Evolutionary conservation across 75 land plant genomes (phyloP).

Genomic region (Sequoia sempervirens): DNA sequence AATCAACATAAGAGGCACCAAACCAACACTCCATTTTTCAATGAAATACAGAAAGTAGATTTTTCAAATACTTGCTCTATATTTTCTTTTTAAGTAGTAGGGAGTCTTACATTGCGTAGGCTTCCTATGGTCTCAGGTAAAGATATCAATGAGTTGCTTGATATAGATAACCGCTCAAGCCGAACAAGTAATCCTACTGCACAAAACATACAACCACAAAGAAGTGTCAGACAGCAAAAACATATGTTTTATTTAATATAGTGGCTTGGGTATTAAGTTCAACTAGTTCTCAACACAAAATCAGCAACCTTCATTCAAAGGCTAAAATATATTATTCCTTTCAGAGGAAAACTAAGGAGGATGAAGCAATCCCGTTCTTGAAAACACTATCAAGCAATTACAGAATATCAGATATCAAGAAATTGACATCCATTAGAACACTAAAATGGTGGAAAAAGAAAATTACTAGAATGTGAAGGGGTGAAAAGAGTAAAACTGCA

Average conservation of each 20-base stretch:
- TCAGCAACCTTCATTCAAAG: not conserved
- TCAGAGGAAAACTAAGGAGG: not conserved
- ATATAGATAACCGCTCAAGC: constrained; percentile 76
- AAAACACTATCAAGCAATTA: not conserved
- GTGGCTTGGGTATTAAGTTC: not conserved
- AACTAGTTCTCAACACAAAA: not conserved
- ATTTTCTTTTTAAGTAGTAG: not conserved
- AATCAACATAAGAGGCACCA: not conserved
- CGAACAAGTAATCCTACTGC: constrained; percentile 85
- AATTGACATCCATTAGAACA: not conserved
- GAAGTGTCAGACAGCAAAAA: constrained; percentile 12
- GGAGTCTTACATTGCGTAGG: constrained; percentile 74
- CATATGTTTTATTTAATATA: not conserved
- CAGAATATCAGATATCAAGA: constrained; percentile 1
- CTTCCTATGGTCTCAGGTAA: constrained; percentile 88
- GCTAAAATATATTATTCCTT: not conserved
- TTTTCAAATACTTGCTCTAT: not conserved
- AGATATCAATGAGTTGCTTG: constrained; percentile 47
- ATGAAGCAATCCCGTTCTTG: not conserved
- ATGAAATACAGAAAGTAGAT: not conserved
- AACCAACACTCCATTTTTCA: not conserved
- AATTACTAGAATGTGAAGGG: not conserved
- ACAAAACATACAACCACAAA: constrained; percentile 12
- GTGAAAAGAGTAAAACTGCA: constrained; percentile 6
- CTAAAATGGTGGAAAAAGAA: constrained; percentile 1